A percentile compares a stretch with the other conserved stretches of the same genome.
phyloP scores from a whole-genome alignment of 192 early-diverging fungal genomes.

The Umbelopsis vinacea region DNA sequence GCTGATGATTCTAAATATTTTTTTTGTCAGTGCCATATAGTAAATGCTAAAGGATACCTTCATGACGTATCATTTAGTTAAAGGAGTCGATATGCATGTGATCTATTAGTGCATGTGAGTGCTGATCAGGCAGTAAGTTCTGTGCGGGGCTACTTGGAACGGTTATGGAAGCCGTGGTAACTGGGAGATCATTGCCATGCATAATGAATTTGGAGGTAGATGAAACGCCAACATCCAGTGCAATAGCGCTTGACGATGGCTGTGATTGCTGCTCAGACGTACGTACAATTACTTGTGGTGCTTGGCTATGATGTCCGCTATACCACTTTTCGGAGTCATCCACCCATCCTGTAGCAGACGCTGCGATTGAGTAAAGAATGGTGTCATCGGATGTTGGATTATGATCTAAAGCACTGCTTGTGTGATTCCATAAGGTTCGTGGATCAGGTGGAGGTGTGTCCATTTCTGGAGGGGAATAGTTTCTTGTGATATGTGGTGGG shows the following conservation, averaged over 20 bases:
- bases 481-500: background rate
- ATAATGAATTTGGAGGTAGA: background rate
- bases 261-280: background rate
- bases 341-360: conserved; percentile 25
- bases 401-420: background rate
- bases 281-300: background rate
- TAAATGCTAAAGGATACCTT: no score
- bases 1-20: no score
- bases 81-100: conserved; percentile 13
- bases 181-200: background rate
- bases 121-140: conserved; percentile 3
- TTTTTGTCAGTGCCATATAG: no score
- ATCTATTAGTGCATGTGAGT: conserved; percentile 7
- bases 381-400: conserved; percentile 19
- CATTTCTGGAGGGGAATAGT: conserved; percentile 19
- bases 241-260: background rate
- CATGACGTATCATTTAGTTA: conserved; percentile 1
- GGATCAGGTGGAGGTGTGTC: conserved; percentile 27
- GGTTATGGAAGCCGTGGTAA: background rate
- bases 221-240: conserved; percentile 1
- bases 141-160: background rate
- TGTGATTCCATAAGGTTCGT: conserved; percentile 20
- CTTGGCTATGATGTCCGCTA: background rate
- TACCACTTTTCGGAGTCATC: conserved; percentile 21
- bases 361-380: conserved; percentile 21